Conservation (phyloP, 352 stramenopile species). For the Pseudoperonospora humuli region DNA sequence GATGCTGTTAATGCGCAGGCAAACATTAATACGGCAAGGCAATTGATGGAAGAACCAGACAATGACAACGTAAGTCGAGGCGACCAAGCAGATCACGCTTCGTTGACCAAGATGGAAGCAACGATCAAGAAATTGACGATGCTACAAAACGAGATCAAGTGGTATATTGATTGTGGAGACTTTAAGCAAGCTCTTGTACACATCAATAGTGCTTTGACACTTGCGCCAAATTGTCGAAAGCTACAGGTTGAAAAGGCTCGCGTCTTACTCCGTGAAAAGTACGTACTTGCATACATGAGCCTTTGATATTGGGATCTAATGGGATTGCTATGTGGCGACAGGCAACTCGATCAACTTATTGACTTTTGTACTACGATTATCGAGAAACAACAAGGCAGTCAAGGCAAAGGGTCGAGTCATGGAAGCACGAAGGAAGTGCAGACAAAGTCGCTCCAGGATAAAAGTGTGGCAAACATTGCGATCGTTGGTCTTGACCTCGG, state of each 20-base stretch:
- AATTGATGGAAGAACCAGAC: conserved; percentile 24
- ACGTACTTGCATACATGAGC: conserved; percentile 11
- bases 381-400: conserved; percentile 35
- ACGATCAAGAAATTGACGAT: conserved; percentile 40
- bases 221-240: conserved; percentile 43
- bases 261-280: conserved; percentile 63
- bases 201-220: conserved; percentile 38
- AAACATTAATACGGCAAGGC: conserved; percentile 37
- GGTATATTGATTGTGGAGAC: conserved; percentile 42
- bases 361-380: conserved; percentile 45
- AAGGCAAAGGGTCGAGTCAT: conserved; percentile 1
- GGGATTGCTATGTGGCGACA: conserved; percentile 14
- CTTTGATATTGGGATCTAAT: conserved; percentile 1
- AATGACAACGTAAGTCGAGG: conserved; percentile 10
- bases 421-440: conserved; percentile 1
- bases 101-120: conserved; percentile 47
- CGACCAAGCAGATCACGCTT: conserved; percentile 33
- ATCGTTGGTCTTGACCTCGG: conserved; percentile 59
- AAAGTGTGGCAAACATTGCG: conserved; percentile 32
- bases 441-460: conserved; percentile 5
- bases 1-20: conserved; percentile 46
- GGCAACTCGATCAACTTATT: conserved; percentile 43
- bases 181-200: conserved; percentile 36
- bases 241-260: conserved; percentile 59
- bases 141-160: conserved; percentile 50